Base-by-base conservation (phyloP, 345 rosid genomes). In the Dovyalis caffra region DNA sequence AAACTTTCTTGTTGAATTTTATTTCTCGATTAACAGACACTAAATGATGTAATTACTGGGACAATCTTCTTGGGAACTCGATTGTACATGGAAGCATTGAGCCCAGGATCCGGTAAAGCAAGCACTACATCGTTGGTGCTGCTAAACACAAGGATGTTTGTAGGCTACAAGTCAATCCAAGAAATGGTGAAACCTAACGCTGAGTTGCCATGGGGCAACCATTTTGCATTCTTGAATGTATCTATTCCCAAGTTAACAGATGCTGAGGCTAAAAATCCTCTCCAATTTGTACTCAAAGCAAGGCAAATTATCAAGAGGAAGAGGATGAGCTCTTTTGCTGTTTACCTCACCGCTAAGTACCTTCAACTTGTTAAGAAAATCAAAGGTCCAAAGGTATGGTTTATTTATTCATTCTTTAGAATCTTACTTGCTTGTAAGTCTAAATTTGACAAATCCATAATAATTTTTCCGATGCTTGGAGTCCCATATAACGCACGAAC, bases 41-140 rank as follows among this genome's bases (percentile, higher is more conserved):
- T 85, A 67, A 88, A 88, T 53, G 91, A 88, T 74, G 83, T 86
- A 32, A 80, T 88, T 3, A 28, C 78, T 1, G 91, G 91, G 21
- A 69, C 63, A 51, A 80, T 88, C 33, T 84, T 86, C 83, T 23
- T 82, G 5, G 89, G 87, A 15, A 77, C 79, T 29, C 80, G 87
- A 66, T 40, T 83, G 16, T 88, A 86, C 85, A 86, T 86, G 88
- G 81, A 76, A 81, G 68, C 47, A 32, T 68, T 70, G 28, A 64
- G 69, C 34, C 21, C 61, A 8, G 73, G 76, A 32, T 74, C 73
- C 2, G 61, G 74, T 2, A 69, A 71, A 21, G 77, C 72, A 63
- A 23, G 71, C 12, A 53, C 85, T 1, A 80, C 88, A 1, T 86
- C 89, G 14, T 15, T 88, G 29, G 89, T 86, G 60, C 21, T 85